A percentile compares a stretch with the other conserved stretches of the same genome.
phyloP scores from a whole-genome alignment of 2,329 filamentous ascomycete species.

The Diaporthe ilicicola region DNA sequence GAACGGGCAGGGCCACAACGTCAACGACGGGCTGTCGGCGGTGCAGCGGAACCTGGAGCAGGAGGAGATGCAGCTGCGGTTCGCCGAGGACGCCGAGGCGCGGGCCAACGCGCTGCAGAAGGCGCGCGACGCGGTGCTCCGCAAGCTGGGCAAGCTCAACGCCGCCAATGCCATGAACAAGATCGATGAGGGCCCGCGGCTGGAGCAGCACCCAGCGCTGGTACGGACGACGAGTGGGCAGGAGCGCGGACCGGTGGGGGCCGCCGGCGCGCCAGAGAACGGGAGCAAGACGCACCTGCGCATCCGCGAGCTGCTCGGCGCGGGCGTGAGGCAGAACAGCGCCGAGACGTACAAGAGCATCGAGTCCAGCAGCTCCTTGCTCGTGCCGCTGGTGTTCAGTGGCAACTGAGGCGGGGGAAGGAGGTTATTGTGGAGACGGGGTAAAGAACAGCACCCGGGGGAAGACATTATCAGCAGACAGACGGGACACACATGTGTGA shows the following conservation, averaged over 20 bases:
- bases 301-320: slow-evolving; percentile 32
- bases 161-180: slow-evolving; percentile 21
- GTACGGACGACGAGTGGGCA: slow-evolving; percentile 16
- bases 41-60: slow-evolving; percentile 67
- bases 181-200: slow-evolving; percentile 26
- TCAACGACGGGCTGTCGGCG: slow-evolving; percentile 60
- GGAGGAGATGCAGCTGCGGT: slow-evolving; percentile 62
- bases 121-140: slow-evolving; percentile 68
- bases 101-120: slow-evolving; percentile 63
- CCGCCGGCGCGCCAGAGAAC: slow-evolving; percentile 17
- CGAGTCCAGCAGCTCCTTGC: slow-evolving; percentile 57
- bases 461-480: not conserved
- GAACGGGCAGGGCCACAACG: slow-evolving; percentile 33
- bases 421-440: not conserved
- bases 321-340: slow-evolving; percentile 31
- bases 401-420: slow-evolving; percentile 42
- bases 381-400: slow-evolving; percentile 70
- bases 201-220: slow-evolving; percentile 40
- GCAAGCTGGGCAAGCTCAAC: slow-evolving; percentile 59
- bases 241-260: slow-evolving; percentile 2
- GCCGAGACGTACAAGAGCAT: slow-evolving; percentile 51
- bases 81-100: slow-evolving; percentile 65
- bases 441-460: not conserved
- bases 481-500: not conserved
- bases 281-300: slow-evolving; percentile 33